phyloP scores from a whole-genome alignment of 352 stramenopile species.

The Pythium vanterpoolii region DNA sequence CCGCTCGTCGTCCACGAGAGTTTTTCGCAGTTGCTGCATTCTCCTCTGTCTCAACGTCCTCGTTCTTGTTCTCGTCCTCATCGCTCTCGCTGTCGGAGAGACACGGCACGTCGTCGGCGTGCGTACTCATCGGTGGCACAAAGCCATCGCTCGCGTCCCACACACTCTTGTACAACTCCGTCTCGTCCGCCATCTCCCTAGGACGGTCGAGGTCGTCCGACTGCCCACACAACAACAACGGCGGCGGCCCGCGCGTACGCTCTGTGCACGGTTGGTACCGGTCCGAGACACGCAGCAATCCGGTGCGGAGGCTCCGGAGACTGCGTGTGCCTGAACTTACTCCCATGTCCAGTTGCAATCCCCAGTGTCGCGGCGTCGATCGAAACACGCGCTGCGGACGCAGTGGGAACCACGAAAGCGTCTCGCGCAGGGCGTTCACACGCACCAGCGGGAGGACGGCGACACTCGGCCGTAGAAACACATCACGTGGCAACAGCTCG shows the following conservation, averaged over 20 bases:
- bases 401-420: slow-evolving; percentile 40
- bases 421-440: slow-evolving; percentile 39
- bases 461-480: slow-evolving; percentile 53
- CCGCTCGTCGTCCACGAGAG: background rate
- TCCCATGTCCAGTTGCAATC: slow-evolving; percentile 29
- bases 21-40: background rate
- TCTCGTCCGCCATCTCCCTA: background rate
- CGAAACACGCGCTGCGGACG: slow-evolving; percentile 50
- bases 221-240: slow-evolving; percentile 18
- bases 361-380: slow-evolving; percentile 36
- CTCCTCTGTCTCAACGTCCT: background rate
- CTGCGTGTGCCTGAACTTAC: slow-evolving; percentile 44
- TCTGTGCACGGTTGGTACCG: slow-evolving; percentile 29
- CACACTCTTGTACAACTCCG: slow-evolving; percentile 27
- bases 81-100: slow-evolving; percentile 82
- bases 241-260: slow-evolving; percentile 15
- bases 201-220: background rate
- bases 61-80: slow-evolving; percentile 29
- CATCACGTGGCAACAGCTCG: slow-evolving; percentile 38
- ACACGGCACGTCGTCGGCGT: slow-evolving; percentile 41
- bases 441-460: slow-evolving; percentile 44
- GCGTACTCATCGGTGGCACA: slow-evolving; percentile 32
- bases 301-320: slow-evolving; percentile 24
- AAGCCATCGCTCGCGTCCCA: slow-evolving; percentile 39
- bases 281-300: slow-evolving; percentile 17